Evolutionary conservation across 306 rosid species (phyloP).

Genomic region (Rosa chinensis): DNA sequence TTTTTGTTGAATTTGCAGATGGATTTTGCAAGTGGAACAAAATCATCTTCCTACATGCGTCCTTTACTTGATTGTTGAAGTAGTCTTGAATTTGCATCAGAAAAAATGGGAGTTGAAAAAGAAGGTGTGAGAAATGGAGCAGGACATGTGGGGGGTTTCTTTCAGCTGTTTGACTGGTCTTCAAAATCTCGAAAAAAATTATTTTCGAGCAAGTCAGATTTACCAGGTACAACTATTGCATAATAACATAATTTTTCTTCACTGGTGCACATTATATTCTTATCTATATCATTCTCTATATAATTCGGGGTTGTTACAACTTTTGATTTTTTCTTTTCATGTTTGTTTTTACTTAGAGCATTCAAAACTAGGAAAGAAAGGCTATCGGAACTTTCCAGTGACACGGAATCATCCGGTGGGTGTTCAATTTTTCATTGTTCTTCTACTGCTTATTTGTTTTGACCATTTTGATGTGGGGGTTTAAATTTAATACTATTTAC

Average conservation of each 20-base stretch:
- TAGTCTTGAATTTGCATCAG: conserved; percentile 31
- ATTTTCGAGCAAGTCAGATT: conserved; percentile 63
- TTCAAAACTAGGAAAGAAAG: conserved; percentile 50
- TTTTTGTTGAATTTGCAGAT: conserved; percentile 28
- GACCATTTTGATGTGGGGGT: not conserved
- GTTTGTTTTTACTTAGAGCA: conserved; percentile 39
- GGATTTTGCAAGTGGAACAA: conserved; percentile 24
- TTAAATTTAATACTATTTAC: conserved; percentile 14
- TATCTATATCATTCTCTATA: conserved; percentile 5
- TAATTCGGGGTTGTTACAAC: conserved; percentile 16
- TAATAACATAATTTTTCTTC: conserved; percentile 4
- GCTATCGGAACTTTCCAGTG: conserved; percentile 47
- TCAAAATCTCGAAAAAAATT: conserved; percentile 84
- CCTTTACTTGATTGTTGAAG: conserved; percentile 32
- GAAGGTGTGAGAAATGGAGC: conserved; percentile 65
- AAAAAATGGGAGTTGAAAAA: conserved; percentile 77
- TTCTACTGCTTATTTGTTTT: conserved; percentile 22
- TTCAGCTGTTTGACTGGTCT: conserved; percentile 90
- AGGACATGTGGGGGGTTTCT: conserved; percentile 73
- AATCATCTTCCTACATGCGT: conserved; percentile 19
- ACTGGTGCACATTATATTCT: conserved; percentile 11
- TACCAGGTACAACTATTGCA: conserved; percentile 46
- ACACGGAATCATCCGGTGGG: conserved; percentile 50
- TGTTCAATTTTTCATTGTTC: conserved; percentile 16
- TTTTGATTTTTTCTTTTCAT: conserved; percentile 6